Base-by-base conservation (phyloP, 2,329 filamentous ascomycete genomes). In the Diaporthe aspalathi region DNA sequence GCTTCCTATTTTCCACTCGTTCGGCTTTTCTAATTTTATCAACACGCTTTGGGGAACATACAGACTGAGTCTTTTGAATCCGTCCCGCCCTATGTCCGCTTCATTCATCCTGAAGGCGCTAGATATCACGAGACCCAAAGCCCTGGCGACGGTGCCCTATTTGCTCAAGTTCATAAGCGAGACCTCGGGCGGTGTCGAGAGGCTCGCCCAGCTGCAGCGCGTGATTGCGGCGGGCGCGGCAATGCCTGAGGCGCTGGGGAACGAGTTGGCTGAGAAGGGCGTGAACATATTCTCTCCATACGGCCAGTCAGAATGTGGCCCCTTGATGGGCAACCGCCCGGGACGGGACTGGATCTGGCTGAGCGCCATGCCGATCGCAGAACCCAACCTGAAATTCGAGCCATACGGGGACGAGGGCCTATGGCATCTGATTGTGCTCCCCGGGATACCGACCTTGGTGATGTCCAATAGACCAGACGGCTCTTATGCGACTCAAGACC, bases 391-490 rank as follows among this genome's bases (percentile, higher is more conserved):
- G 35, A 40, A 20, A 14, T 70, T 70, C 14, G 68, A 70, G 38
- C 67, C 67, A 11, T 56, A 35, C 35, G 62, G 68, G 7, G 68
- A 62, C 47, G 35, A 70, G 1, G 68, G 56, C 22, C 40, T 65
- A 2, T 65, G 43, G 38, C 68, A 70, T 24, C 27, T 70, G 38
- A 22, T 70, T 22, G 47, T 65, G n/a, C 56, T 52, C 14, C 32
- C 47, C 3, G 57, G 49, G 5, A 5, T 70, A 16, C 56, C 68
- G 4, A 20, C 35, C 22, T 43, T 70, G 29, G 20, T 20, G 27
- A 24, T 45, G 20, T 70, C 68, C 11, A 62, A 70, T 35, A 43
- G 68, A 12, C 56, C 68, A 14, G 68, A 70, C 29, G 68, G 68
- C 3, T 70, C 57, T 9, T 70, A 65, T 27, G 68, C 24, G n/a